Percentiles rank a stretch among this genome's conserved stretches.
These are phyloP conservation scores for Saccharomycopsis malanga DNA, from an alignment of 805 yeast genomes.

Conservation along the genomic window DNA sequence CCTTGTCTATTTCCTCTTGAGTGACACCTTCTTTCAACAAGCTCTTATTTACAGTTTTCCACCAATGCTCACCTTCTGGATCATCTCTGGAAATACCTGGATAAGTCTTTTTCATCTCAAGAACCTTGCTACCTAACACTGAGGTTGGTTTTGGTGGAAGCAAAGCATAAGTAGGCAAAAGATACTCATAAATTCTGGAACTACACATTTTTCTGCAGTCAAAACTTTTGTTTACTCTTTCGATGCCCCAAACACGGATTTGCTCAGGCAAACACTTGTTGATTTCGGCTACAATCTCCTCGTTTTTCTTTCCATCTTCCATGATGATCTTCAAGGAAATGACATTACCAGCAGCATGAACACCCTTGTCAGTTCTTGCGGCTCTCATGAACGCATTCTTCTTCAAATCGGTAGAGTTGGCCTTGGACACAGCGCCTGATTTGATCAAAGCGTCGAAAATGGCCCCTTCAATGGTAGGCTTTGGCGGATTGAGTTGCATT, in stretches of 20 bases:
- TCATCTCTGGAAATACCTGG: slow-evolving; percentile 60
- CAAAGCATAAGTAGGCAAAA: slow-evolving; percentile 85
- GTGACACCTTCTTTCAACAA: slow-evolving; percentile 35
- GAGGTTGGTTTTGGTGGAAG: slow-evolving; percentile 84
- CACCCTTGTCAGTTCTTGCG: slow-evolving; percentile 91
- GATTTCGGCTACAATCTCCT: slow-evolving; percentile 47
- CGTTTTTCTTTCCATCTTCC: slow-evolving; percentile 47
- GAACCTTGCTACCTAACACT: slow-evolving; percentile 53
- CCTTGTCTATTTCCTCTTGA: slow-evolving; percentile 30
- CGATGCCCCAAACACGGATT: slow-evolving; percentile 88
- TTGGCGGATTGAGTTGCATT: slow-evolving; percentile 88
- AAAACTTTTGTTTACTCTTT: slow-evolving; percentile 81
- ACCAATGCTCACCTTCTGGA: slow-evolving; percentile 65
- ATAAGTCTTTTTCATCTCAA: slow-evolving; percentile 41
- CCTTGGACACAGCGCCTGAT: slow-evolving; percentile 84
- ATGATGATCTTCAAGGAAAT: slow-evolving; percentile 76
- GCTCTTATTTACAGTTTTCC: slow-evolving; percentile 44
- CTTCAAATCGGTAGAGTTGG: slow-evolving; percentile 81
- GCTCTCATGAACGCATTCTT: slow-evolving; percentile 84
- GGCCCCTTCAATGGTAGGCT: slow-evolving; percentile 85
- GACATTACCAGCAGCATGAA: slow-evolving; percentile 94
- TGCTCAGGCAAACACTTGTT: slow-evolving; percentile 74
- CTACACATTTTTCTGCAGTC: slow-evolving; percentile 95
- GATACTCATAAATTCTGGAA: slow-evolving; percentile 90
- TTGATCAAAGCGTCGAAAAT: slow-evolving; percentile 72